phyloP scores from a whole-genome alignment of 305 asterid species.

The Fraxinus xanthoxyloides region DNA sequence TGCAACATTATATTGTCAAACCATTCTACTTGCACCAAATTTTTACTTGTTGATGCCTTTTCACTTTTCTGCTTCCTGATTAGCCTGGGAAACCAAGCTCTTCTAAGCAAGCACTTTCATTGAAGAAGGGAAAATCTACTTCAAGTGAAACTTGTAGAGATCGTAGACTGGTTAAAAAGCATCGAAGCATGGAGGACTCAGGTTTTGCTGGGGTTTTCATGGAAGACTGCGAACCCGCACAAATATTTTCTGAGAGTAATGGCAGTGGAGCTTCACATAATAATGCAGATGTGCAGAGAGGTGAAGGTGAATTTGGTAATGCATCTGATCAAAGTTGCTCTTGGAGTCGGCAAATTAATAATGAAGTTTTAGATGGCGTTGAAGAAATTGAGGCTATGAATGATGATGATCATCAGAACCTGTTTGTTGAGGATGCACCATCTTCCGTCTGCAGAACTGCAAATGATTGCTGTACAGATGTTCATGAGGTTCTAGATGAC shows the following conservation, averaged over 20 bases:
- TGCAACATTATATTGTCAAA: slow-evolving; percentile 1
- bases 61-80: slow-evolving; percentile 23
- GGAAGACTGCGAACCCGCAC: slow-evolving; percentile 23
- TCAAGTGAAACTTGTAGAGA: slow-evolving; percentile 37
- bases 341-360: slow-evolving; percentile 17
- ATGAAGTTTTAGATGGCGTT: slow-evolving; percentile 24
- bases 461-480: slow-evolving; percentile 26
- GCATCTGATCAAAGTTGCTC: slow-evolving; percentile 22
- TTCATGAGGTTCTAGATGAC: slow-evolving; percentile 27
- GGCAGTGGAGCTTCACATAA: slow-evolving; percentile 23
- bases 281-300: slow-evolving; percentile 34
- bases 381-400: slow-evolving; percentile 33
- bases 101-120: slow-evolving; percentile 30
- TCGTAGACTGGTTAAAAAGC: slow-evolving; percentile 60
- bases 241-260: slow-evolving; percentile 20
- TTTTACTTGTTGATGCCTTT: slow-evolving; percentile 7
- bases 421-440: slow-evolving; percentile 18
- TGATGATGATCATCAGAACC: slow-evolving; percentile 30
- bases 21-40: slow-evolving; percentile 10
- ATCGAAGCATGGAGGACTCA: slow-evolving; percentile 28
- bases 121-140: slow-evolving; percentile 39
- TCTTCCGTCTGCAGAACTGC: slow-evolving; percentile 19
- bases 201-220: slow-evolving; percentile 39
- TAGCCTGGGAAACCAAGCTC: slow-evolving; percentile 46
- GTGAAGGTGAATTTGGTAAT: slow-evolving; percentile 25